These are phyloP conservation scores for Ustilago hordei DNA, from an alignment of 1,284 basidiomycete genomes.

Conservation along the genomic window DNA sequence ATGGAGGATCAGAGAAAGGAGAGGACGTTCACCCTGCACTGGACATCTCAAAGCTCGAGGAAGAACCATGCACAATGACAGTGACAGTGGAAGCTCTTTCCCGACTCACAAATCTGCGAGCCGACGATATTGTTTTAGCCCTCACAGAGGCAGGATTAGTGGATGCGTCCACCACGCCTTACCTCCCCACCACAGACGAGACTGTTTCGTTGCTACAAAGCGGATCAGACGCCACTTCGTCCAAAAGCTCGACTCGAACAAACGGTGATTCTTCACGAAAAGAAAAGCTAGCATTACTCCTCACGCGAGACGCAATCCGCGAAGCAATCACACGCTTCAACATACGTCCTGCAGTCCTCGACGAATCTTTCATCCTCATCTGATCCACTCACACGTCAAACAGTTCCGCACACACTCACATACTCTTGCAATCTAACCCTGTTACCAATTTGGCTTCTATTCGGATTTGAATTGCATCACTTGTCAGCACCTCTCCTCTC, in stretches of 20 bases:
- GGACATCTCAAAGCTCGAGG: constrained; percentile 14
- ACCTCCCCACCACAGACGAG: constrained; percentile 14
- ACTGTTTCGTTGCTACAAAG: constrained; percentile 1
- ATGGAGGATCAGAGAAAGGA: not conserved
- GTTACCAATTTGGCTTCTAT: not conserved
- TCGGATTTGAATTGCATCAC: not conserved
- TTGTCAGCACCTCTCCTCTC: constrained; percentile 34
- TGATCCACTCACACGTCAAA: constrained; percentile 5
- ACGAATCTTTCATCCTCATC: constrained; percentile 50
- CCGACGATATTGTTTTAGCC: constrained; percentile 88
- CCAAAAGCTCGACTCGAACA: not conserved
- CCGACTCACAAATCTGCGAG: constrained; percentile 81
- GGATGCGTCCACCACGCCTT: constrained; percentile 65
- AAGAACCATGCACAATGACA: constrained; percentile 23
- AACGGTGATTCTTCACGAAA: not conserved
- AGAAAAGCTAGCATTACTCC: constrained; percentile 28
- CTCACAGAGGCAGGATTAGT: constrained; percentile 87
- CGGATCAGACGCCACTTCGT: not conserved
- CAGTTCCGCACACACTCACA: not conserved
- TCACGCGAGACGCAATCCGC: constrained; percentile 43
- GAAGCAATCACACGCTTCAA: constrained; percentile 37
- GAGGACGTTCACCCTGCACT: constrained; percentile 28
- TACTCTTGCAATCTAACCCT: constrained; percentile 1
- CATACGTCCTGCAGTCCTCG: constrained; percentile 55
- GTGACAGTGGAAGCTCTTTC: constrained; percentile 74